Evolutionary conservation across 1,139 yeast species (phyloP).

Genomic region (Yamadazyma atlantica): DNA sequence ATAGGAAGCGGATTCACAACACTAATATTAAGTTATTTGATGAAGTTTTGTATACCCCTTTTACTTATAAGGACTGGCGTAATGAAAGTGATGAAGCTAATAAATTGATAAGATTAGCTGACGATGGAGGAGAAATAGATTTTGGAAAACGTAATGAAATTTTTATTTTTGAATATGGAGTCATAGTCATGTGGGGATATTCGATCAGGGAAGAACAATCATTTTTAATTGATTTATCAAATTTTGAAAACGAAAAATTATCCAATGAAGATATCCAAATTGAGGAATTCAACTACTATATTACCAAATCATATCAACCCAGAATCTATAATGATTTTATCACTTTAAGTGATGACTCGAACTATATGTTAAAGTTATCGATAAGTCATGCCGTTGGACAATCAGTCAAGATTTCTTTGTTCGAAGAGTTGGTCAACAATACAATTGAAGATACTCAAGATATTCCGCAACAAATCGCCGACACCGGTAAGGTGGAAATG

Average conservation of each 20-base stretch:
- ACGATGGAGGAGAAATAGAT: slow-evolving; percentile 93
- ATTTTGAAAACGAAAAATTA: slow-evolving; percentile 86
- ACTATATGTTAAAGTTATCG: slow-evolving; percentile 85
- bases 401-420: slow-evolving; percentile 87
- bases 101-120: slow-evolving; percentile 70
- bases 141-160: slow-evolving; percentile 77
- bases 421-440: slow-evolving; percentile 92
- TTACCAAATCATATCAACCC: slow-evolving; percentile 91
- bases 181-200: slow-evolving; percentile 94
- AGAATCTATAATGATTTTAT: slow-evolving; percentile 93
- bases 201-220: slow-evolving; percentile 80
- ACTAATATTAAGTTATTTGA: slow-evolving; percentile 87
- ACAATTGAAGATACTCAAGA: slow-evolving; percentile 97
- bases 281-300: slow-evolving; percentile 92
- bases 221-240: slow-evolving; percentile 77
- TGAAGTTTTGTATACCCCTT: slow-evolving; percentile 92
- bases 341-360: slow-evolving; percentile 84
- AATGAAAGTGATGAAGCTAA: slow-evolving; percentile 35
- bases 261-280: slow-evolving; percentile 89
- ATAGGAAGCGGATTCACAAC: slow-evolving; percentile 69
- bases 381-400: slow-evolving; percentile 92
- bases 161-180: slow-evolving; percentile 92
- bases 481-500: slow-evolving; percentile 93
- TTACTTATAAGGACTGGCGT: slow-evolving; percentile 79
- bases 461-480: slow-evolving; percentile 93